Percentiles rank a stretch among this genome's conserved stretches.
phyloP scores from a whole-genome alignment of 2,329 filamentous ascomycete species.

The Xylogone sp. region DNA sequence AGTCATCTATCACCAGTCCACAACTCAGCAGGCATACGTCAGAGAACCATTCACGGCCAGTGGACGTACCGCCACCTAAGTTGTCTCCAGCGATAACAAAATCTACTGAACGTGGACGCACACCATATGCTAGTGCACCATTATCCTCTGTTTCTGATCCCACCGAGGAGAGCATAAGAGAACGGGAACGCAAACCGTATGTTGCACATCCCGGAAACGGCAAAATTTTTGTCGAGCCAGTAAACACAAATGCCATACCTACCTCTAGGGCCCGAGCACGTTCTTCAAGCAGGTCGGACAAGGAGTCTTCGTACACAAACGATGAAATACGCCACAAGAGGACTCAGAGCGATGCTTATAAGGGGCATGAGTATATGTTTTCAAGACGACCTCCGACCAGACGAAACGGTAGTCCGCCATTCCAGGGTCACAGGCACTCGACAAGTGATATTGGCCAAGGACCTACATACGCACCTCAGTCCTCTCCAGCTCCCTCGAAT shows the following conservation, averaged over 20 bases:
- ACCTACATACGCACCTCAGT: conserved; percentile 17
- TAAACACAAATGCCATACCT: conserved; percentile 10
- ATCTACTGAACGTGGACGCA: conserved; percentile 30
- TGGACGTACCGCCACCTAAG: conserved; percentile 19
- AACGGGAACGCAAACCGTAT: conserved; percentile 65
- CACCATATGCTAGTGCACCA: conserved; percentile 31
- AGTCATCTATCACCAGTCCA: conserved; percentile 22
- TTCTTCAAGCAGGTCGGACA: conserved; percentile 16
- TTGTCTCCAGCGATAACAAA: conserved; percentile 16
- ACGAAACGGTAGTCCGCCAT: conserved; percentile 17
- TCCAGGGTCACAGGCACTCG: conserved; percentile 23
- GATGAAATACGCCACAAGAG: background rate
- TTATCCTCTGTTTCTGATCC: conserved; percentile 33
- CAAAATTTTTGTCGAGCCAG: conserved; percentile 46
- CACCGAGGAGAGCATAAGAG: conserved; percentile 44
- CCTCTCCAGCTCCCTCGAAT: conserved; percentile 14
- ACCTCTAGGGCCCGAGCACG: conserved; percentile 15
- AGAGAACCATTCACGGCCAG: conserved; percentile 15
- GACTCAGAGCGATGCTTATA: background rate
- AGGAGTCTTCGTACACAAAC: background rate
- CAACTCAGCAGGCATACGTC: conserved; percentile 20
- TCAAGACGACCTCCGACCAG: background rate
- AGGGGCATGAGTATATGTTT: background rate
- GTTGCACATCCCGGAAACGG: conserved; percentile 54
- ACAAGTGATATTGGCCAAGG: conserved; percentile 19